Evolutionary conservation across 257 asterid species (phyloP).

Genomic region (Fraxinus anomala): DNA sequence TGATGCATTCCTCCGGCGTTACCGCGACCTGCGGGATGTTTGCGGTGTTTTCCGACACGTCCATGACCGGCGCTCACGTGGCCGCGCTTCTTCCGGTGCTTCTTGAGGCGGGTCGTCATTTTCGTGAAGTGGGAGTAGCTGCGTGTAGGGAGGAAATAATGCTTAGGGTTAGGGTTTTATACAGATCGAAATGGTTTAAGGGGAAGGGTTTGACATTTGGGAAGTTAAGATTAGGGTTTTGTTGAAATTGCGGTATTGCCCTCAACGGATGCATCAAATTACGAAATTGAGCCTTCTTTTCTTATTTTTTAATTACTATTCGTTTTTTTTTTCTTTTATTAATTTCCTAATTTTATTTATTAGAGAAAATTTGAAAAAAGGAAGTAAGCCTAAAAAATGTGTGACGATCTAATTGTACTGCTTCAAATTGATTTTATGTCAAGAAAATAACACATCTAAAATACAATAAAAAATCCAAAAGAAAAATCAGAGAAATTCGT

Average conservation of each 20-base stretch:
- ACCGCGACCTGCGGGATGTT: constrained; percentile 84
- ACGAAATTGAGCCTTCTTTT: neutral
- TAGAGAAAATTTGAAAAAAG: neutral
- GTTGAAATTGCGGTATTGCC: neutral
- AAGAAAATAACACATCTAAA: too few relatives aligned
- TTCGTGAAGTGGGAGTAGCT: constrained; percentile 15
- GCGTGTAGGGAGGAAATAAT: constrained; percentile 23
- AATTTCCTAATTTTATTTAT: neutral
- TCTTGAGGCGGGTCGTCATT: constrained; percentile 75
- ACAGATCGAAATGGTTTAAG: neutral
- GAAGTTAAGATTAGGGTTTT: neutral
- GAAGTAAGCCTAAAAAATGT: too few relatives aligned
- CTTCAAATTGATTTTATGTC: too few relatives aligned
- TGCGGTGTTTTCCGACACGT: constrained; percentile 72
- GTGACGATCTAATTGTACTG: too few relatives aligned
- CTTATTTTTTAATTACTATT: neutral
- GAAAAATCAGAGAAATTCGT: too few relatives aligned
- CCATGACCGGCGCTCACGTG: constrained; percentile 86
- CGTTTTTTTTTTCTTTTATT: neutral
- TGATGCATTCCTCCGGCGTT: constrained; percentile 86
- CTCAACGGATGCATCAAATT: neutral
- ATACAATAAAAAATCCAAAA: too few relatives aligned
- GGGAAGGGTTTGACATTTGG: neutral
- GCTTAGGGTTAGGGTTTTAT: constrained; percentile 36
- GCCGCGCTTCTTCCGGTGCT: constrained; percentile 82